A percentile compares a stretch with the other conserved stretches of the same genome.
These are phyloP conservation scores for Verticillium isaacii DNA, from an alignment of 2,329 filamentous ascomycete species.

Conservation along the genomic window DNA sequence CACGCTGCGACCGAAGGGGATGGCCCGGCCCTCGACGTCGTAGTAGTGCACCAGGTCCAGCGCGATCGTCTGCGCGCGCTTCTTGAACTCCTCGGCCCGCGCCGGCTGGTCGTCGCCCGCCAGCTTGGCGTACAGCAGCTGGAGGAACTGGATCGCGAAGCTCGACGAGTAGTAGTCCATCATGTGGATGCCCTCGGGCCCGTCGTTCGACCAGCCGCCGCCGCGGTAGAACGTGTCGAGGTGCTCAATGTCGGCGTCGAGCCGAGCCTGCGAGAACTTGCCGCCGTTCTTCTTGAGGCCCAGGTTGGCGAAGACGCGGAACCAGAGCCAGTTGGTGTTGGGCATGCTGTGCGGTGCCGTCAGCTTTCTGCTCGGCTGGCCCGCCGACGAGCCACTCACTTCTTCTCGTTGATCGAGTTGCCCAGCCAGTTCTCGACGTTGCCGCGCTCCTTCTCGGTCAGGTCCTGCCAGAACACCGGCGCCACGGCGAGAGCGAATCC, in stretches of 20 bases:
- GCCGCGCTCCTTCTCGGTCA: slow-evolving; percentile 55
- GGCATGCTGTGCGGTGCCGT: slow-evolving; percentile 54
- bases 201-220: slow-evolving; percentile 78
- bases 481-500: slow-evolving; percentile 69
- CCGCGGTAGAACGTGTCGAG: slow-evolving; percentile 79
- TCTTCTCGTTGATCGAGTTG: slow-evolving; percentile 72
- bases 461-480: slow-evolving; percentile 58
- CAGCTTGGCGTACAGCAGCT: slow-evolving; percentile 71
- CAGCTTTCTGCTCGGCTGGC: not conserved
- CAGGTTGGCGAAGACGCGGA: slow-evolving; percentile 78
- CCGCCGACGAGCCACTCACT: slow-evolving; percentile 33
- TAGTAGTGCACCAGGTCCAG: slow-evolving; percentile 73
- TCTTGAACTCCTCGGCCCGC: slow-evolving; percentile 64
- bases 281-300: slow-evolving; percentile 72
- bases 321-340: slow-evolving; percentile 70
- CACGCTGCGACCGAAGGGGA: slow-evolving; percentile 73
- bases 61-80: slow-evolving; percentile 61
- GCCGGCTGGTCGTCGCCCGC: slow-evolving; percentile 62
- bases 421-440: slow-evolving; percentile 71
- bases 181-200: slow-evolving; percentile 72
- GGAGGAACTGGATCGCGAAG: slow-evolving; percentile 77
- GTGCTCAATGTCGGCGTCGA: slow-evolving; percentile 72
- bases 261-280: slow-evolving; percentile 61
- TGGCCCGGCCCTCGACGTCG: slow-evolving; percentile 64
- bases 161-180: slow-evolving; percentile 85